Percentiles rank a stretch among this genome's conserved stretches.
Evolutionary conservation across 345 rosid species (phyloP).

Genomic region (Kandelia obovata): DNA sequence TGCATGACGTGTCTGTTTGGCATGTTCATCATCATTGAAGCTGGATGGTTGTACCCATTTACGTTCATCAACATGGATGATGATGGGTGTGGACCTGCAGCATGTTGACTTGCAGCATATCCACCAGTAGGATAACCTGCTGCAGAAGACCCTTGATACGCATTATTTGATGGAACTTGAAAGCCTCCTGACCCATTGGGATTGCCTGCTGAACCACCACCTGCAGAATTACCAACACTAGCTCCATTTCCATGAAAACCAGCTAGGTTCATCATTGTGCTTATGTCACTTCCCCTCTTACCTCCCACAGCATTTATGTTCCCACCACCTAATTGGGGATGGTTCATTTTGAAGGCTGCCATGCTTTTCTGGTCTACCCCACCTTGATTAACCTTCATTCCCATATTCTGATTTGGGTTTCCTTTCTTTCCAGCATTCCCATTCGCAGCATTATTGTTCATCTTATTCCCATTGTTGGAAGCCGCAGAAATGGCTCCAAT

Average conservation of each 20-base stretch:
- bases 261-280: slow-evolving; percentile 50
- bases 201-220: slow-evolving; percentile 30
- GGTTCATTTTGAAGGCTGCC: slow-evolving; percentile 53
- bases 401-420: slow-evolving; percentile 48
- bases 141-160: slow-evolving; percentile 30
- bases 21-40: slow-evolving; percentile 49
- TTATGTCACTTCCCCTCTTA: slow-evolving; percentile 39
- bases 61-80: slow-evolving; percentile 42
- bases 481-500: slow-evolving; percentile 23
- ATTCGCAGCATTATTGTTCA: slow-evolving; percentile 33
- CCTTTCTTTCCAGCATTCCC: slow-evolving; percentile 49
- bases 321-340: slow-evolving; percentile 32
- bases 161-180: slow-evolving; percentile 30
- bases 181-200: slow-evolving; percentile 31
- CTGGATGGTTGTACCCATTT: slow-evolving; percentile 40
- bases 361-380: slow-evolving; percentile 45
- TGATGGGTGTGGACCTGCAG: slow-evolving; percentile 30
- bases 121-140: slow-evolving; percentile 30
- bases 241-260: slow-evolving; percentile 34
- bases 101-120: slow-evolving; percentile 24
- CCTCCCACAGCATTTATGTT: slow-evolving; percentile 22
- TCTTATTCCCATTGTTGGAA: slow-evolving; percentile 22
- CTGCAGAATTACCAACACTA: slow-evolving; percentile 13
- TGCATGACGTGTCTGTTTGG: slow-evolving; percentile 41
- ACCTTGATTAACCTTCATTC: slow-evolving; percentile 30